A percentile compares a stretch with the other conserved stretches of the same genome.
phyloP scores from a whole-genome alignment of 2,329 filamentous ascomycete genomes.

The Drechslerella coelobrocha region DNA sequence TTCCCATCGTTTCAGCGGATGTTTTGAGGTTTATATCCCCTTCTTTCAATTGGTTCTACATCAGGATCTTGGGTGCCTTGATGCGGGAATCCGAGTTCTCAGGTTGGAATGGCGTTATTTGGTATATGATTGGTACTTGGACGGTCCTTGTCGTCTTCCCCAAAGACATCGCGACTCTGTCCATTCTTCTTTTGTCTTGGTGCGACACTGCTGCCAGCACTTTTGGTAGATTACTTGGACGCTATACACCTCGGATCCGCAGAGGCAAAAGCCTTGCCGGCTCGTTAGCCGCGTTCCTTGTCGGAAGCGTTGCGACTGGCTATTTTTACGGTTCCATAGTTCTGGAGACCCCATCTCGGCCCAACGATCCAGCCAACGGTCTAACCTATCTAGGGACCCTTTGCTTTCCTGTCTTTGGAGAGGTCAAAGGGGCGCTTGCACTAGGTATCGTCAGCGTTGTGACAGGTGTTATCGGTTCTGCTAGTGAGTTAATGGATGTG shows the following conservation, averaged over 20 bases:
- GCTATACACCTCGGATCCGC: conserved; percentile 84
- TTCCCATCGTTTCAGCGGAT: conserved; percentile 84
- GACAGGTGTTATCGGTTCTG: conserved; percentile 86
- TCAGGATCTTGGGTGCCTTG: conserved; percentile 80
- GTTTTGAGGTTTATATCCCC: conserved; percentile 81
- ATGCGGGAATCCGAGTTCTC: conserved; percentile 97
- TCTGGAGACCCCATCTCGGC: conserved; percentile 70
- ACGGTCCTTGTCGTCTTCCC: conserved; percentile 83
- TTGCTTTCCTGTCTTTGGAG: conserved; percentile 69
- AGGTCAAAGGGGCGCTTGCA: conserved; percentile 74
- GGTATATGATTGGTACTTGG: conserved; percentile 91
- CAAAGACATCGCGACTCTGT: conserved; percentile 90
- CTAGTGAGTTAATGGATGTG: conserved; percentile 87
- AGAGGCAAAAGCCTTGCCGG: conserved; percentile 91
- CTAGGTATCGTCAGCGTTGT: conserved; percentile 81
- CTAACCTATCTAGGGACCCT: conserved; percentile 84
- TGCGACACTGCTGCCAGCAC: conserved; percentile 97
- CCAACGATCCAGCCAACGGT: conserved; percentile 71
- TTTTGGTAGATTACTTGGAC: conserved; percentile 86
- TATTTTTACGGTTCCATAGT: conserved; percentile 89
- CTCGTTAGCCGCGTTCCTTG: conserved; percentile 79
- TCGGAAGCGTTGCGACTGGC: conserved; percentile 81
- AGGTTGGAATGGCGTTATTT: conserved; percentile 96
- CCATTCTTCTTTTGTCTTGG: conserved; percentile 90
- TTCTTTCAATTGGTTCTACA: conserved; percentile 84